phyloP scores from a whole-genome alignment of 23 red algal genomes.

The Gracilaria domingensis region DNA sequence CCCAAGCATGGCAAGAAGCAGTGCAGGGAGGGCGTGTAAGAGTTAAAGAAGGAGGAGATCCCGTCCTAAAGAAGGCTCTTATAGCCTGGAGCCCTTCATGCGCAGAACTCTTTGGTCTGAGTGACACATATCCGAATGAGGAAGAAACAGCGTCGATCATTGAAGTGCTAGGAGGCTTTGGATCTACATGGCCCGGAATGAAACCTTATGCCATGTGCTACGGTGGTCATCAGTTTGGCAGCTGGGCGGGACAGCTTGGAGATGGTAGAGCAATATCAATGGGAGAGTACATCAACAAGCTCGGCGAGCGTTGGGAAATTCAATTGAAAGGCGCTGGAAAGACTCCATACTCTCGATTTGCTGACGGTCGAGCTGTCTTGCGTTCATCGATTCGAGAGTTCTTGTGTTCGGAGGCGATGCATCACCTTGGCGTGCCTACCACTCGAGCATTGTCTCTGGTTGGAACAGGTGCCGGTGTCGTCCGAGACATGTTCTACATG shows the following conservation, averaged over 20 bases:
- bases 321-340: slow-evolving; percentile 98
- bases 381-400: slow-evolving; percentile 96
- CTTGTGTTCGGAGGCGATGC: slow-evolving; percentile 90
- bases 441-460: slow-evolving; percentile 92
- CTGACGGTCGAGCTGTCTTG: slow-evolving; percentile 96
- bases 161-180: slow-evolving; percentile 75
- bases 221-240: slow-evolving; percentile 98
- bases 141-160: slow-evolving; percentile 45
- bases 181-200: slow-evolving; percentile 66
- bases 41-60: slow-evolving; percentile 41
- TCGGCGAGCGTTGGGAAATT: slow-evolving; percentile 79
- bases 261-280: slow-evolving; percentile 95
- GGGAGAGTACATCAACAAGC: slow-evolving; percentile 82
- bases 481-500: slow-evolving; percentile 96
- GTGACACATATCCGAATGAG: slow-evolving; percentile 27
- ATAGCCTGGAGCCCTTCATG: slow-evolving; percentile 75
- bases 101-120: slow-evolving; percentile 65
- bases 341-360: slow-evolving; percentile 93
- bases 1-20: slow-evolving; percentile 20
- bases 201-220: slow-evolving; percentile 96
- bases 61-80: slow-evolving; percentile 58
- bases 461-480: slow-evolving; percentile 83
- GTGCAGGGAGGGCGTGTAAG: slow-evolving; percentile 40
- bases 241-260: slow-evolving; percentile 97
- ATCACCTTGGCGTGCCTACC: slow-evolving; percentile 91